Evolutionary conservation across 2,329 filamentous ascomycete genomes (phyloP), one percentile per base, ranked within the genome.

Genomic region (Colletotrichum sidae): DNA sequence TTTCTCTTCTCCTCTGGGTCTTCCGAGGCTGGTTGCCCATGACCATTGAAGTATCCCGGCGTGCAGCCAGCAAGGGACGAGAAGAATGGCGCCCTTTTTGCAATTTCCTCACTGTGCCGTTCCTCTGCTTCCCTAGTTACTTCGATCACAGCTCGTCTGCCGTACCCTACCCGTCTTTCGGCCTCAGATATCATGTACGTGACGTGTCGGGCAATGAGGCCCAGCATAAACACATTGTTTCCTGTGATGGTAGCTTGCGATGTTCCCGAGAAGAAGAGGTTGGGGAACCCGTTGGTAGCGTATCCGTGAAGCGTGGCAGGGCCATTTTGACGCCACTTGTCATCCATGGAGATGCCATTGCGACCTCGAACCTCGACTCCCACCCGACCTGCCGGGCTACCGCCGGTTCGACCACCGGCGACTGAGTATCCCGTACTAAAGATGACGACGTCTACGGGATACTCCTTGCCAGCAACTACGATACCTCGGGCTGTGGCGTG

Each of bases 381-480:
- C 3, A 50, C 53, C 7, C 66, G 56, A 1, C 61, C 64, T 1
- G 68, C 67, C 3, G 70, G 70, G 34, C 67, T 70, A 1, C 54
- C 53, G 25, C 37, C 37, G 4, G 35, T 53, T 9, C 33, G 49
- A 9, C 49, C 38, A 41, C 53, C 6, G 17, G 49, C 5, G 25
- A 50, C n/a, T 5, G 51, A 47, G 15, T 60, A 71, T 6, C 69
- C 70, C 2, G 70, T 71, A 12, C 47, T 55, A 9, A 70, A 55
- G 15, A 72, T 50, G 10, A 72, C 46, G 7, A 67, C 39, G 41
- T 89, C 77, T 12, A 83, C 69, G 2, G 78, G 74, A 68, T 86
- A 84, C 51, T 85, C 80, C 39, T 78, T 72, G 12, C 77, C 82
- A 46, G 78, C 79, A 5, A 80, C 80, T 3, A 81, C 77, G 5